Percentiles rank a stretch among this genome's conserved stretches.
Evolutionary conservation across 2,329 filamentous ascomycete species (phyloP).

Genomic region (Davidsoniella eucalypti): DNA sequence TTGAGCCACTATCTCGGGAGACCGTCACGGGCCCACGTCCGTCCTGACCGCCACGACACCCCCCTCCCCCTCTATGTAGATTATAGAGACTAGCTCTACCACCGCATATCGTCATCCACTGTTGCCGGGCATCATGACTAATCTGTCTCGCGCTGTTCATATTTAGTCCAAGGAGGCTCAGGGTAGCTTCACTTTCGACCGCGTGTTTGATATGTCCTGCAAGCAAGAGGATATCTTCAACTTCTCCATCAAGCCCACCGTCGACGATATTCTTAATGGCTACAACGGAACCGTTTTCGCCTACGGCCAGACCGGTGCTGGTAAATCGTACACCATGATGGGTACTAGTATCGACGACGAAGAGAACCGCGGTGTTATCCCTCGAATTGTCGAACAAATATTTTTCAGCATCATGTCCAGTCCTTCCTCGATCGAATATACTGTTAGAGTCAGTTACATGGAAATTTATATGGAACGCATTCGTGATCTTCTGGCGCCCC

Average conservation of each 20-base stretch:
- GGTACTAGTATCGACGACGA: constrained; percentile 74
- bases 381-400: constrained; percentile 92
- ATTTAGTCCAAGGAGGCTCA: constrained; percentile 62
- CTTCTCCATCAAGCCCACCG: constrained; percentile 88
- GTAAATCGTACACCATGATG: constrained; percentile 96
- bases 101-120: constrained; percentile 15
- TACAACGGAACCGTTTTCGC: constrained; percentile 99
- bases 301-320: constrained; percentile 93
- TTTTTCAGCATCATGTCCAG: constrained; percentile 89
- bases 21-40: no score
- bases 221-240: constrained; percentile 90
- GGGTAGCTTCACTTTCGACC: constrained; percentile 89
- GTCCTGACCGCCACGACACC: no score
- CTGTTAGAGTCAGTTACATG: constrained; percentile 98
- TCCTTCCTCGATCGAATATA: constrained; percentile 90
- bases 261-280: constrained; percentile 95
- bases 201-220: constrained; percentile 89
- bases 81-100: no score
- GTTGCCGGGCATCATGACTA: neutral
- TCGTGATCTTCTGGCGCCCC: constrained; percentile 76
- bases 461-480: constrained; percentile 99
- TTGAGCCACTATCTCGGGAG: no score
- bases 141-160: constrained; percentile 6
- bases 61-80: no score
- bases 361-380: constrained; percentile 80